Conservation (phyloP, 2,329 filamentous ascomycete genomes). For the Mycosphaerella arachidis region DNA sequence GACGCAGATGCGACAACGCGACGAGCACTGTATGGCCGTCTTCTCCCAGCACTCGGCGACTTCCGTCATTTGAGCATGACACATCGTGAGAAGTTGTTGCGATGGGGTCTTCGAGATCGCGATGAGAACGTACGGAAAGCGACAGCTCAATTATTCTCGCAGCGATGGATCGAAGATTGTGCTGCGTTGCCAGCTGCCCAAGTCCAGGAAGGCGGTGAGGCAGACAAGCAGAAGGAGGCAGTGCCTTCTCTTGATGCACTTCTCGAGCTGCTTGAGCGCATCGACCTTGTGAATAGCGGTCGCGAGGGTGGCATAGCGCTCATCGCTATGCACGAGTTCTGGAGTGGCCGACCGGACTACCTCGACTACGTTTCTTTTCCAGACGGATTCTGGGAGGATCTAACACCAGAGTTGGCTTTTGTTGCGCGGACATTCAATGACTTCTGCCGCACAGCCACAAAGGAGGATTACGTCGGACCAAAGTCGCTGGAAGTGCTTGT, state of each 20-base stretch:
- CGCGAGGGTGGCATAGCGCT: conserved; percentile 85
- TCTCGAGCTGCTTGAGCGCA: conserved; percentile 84
- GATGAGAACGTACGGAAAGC: conserved; percentile 93
- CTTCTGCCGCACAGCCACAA: conserved; percentile 62
- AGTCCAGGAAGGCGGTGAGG: conserved; percentile 49
- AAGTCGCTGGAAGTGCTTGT: conserved; percentile 71
- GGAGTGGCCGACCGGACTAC: conserved; percentile 85
- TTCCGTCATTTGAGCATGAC: conserved; percentile 89
- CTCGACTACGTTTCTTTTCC: conserved; percentile 64
- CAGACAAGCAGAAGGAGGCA: conserved; percentile 40
- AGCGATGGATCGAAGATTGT: conserved; percentile 97
- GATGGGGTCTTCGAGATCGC: conserved; percentile 90
- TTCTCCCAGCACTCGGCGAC: conserved; percentile 84
- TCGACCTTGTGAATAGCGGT: conserved; percentile 87
- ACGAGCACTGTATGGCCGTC: conserved; percentile 76
- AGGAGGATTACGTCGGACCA: conserved; percentile 48
- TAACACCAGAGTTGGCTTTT: conserved; percentile 82
- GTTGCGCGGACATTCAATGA: conserved; percentile 91
- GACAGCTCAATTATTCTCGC: conserved; percentile 81
- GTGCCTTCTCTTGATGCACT: conserved; percentile 75
- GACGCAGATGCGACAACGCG: conserved; percentile 83
- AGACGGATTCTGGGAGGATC: conserved; percentile 72
- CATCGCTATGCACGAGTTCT: conserved; percentile 93
- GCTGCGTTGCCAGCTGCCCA: conserved; percentile 62
- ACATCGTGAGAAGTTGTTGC: conserved; percentile 89